Evolutionary conservation across 2,329 filamentous ascomycete species (phyloP).

Genomic region (Arthroderma uncinatum): DNA sequence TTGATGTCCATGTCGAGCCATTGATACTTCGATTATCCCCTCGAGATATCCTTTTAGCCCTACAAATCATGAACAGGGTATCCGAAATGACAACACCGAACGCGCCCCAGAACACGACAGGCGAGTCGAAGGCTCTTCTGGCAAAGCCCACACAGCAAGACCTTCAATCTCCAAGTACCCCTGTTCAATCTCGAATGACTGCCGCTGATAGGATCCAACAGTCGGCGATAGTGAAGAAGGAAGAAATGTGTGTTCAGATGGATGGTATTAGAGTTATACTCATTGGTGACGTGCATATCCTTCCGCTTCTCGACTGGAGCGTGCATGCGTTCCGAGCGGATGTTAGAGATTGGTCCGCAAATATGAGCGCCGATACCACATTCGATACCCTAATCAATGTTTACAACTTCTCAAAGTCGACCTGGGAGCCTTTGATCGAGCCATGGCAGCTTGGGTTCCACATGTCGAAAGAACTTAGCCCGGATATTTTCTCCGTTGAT

Average conservation of each 20-base stretch:
- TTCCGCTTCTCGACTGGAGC: constrained; percentile 87
- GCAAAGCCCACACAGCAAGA: constrained; percentile 2
- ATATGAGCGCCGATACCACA: constrained; percentile 75
- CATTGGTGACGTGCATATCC: constrained; percentile 89
- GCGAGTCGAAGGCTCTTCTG: constrained; percentile 21
- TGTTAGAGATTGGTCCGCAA: constrained; percentile 82
- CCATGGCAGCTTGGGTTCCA: constrained; percentile 94
- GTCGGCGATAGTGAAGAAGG: constrained; percentile 51
- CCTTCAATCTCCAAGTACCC: background rate
- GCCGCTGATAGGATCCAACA: constrained; percentile 19
- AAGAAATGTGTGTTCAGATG: constrained; percentile 75
- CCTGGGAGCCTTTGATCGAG: constrained; percentile 92
- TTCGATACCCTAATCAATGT: constrained; percentile 92
- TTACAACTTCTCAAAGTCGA: constrained; percentile 98
- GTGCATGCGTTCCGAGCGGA: constrained; percentile 79
- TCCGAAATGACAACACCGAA: constrained; percentile 63
- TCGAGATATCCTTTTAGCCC: constrained; percentile 83
- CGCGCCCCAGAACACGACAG: constrained; percentile 31
- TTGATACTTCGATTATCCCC: constrained; percentile 81
- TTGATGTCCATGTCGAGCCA: constrained; percentile 80
- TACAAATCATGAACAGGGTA: constrained; percentile 84
- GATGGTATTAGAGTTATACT: constrained; percentile 85
- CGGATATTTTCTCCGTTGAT: constrained; percentile 69
- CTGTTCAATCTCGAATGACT: background rate
- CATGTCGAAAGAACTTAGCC: constrained; percentile 64